phyloP scores from a whole-genome alignment of 768 basidiomycete genomes.

The Fistulinella prunicolor region DNA sequence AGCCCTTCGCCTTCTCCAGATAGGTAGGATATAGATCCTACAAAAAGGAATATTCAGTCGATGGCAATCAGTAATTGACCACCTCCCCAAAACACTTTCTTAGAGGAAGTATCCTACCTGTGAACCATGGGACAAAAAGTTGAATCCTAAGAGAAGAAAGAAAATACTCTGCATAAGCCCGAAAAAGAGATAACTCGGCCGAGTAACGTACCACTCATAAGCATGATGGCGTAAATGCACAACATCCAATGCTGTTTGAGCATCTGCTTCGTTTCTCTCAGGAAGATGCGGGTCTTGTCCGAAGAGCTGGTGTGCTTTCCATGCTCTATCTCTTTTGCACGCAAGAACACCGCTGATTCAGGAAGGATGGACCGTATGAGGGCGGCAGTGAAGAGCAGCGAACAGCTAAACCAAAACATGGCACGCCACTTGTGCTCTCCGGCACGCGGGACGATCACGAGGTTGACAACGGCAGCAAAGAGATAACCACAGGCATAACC shows the following conservation, averaged over 20 bases:
- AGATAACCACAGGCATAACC: conserved; percentile 92
- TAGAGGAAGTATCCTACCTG: conserved; percentile 36
- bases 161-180: neutral
- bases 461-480: conserved; percentile 79
- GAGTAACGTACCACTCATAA: conserved; percentile 58
- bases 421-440: conserved; percentile 56
- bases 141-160: conserved; percentile 48
- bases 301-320: conserved; percentile 34
- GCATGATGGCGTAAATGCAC: conserved; percentile 78
- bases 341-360: conserved; percentile 73
- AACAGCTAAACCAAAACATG: conserved; percentile 79
- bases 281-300: conserved; percentile 67
- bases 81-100: neutral
- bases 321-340: conserved; percentile 54
- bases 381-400: conserved; percentile 70
- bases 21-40: conserved; percentile 82
- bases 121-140: conserved; percentile 75
- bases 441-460: conserved; percentile 47
- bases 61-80: neutral
- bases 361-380: conserved; percentile 65
- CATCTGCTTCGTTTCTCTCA: conserved; percentile 72
- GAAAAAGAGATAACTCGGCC: neutral
- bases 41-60: neutral
- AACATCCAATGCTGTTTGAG: conserved; percentile 77
- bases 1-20: conserved; percentile 58